Evolutionary conservation across 2,329 filamentous ascomycete species (phyloP).

Genomic region (Fusarium sp.): DNA sequence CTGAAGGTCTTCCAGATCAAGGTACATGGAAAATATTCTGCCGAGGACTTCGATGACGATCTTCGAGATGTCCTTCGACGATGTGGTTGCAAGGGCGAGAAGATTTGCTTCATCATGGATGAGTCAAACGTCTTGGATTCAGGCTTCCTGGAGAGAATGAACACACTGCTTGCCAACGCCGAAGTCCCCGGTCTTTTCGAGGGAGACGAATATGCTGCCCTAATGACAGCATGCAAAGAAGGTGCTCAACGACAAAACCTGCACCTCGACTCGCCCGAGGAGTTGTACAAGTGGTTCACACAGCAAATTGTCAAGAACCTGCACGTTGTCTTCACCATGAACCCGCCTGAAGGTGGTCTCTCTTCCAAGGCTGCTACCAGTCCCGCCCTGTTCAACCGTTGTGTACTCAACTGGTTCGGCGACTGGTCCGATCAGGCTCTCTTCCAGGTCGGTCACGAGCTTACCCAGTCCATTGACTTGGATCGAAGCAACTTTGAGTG

Average conservation of each 20-base stretch:
- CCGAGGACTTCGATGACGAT: slow-evolving; percentile 98
- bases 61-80: slow-evolving; percentile 91
- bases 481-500: slow-evolving; percentile 87
- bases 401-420: slow-evolving; percentile 99
- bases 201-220: slow-evolving; percentile 96
- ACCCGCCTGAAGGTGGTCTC: slow-evolving; percentile 93
- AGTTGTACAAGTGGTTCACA: slow-evolving; percentile 99
- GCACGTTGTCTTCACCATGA: slow-evolving; percentile 99
- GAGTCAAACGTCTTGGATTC: slow-evolving; percentile 98
- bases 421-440: slow-evolving; percentile 99
- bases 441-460: slow-evolving; percentile 95
- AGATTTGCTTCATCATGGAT: slow-evolving; percentile 99
- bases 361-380: slow-evolving; percentile 97
- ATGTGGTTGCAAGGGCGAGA: slow-evolving; percentile 97
- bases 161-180: slow-evolving; percentile 97
- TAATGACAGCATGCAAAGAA: slow-evolving; percentile 99
- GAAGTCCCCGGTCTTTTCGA: slow-evolving; percentile 99
- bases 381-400: slow-evolving; percentile 98
- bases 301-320: slow-evolving; percentile 99
- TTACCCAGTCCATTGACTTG: slow-evolving; percentile 95
- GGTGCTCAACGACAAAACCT: slow-evolving; percentile 95
- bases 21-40: slow-evolving; percentile 97
- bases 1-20: slow-evolving; percentile 99
- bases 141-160: slow-evolving; percentile 99
- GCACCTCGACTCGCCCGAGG: slow-evolving; percentile 95